Percentiles rank a stretch among this genome's conserved stretches.
These are phyloP conservation scores for Xerocomus brunneocitrinus DNA, from an alignment of 768 basidiomycete species.

Conservation along the genomic window DNA sequence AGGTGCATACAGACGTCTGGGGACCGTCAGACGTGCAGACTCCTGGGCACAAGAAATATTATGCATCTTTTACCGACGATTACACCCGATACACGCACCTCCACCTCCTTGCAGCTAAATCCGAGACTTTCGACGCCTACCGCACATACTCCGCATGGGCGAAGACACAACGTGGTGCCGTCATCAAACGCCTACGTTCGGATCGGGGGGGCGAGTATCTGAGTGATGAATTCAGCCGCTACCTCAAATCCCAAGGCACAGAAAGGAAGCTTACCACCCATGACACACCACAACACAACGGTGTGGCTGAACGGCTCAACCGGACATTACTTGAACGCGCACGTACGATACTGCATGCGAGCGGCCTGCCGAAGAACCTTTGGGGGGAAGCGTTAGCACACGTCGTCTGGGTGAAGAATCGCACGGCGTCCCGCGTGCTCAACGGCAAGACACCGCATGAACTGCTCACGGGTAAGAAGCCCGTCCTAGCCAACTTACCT, in stretches of 20 bases:
- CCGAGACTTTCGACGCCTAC: conserved; percentile 6
- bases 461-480: background rate
- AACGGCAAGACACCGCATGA: background rate
- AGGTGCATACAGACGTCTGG: conserved; percentile 13
- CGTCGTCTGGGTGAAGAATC: conserved; percentile 4
- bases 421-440: background rate
- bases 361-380: background rate
- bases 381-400: conserved; percentile 2
- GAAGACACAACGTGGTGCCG: background rate
- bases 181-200: conserved; percentile 1
- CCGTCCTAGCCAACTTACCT: too few relatives aligned
- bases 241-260: background rate
- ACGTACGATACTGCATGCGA: background rate
- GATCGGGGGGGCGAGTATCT: conserved; percentile 32
- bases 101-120: conserved; percentile 2
- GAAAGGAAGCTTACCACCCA: background rate
- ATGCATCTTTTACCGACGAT: conserved; percentile 9
- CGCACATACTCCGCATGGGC: conserved; percentile 2
- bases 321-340: background rate
- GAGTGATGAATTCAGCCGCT: background rate
- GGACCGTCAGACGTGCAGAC: background rate
- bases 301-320: background rate
- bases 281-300: conserved; percentile 1
- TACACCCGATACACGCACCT: conserved; percentile 1
- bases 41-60: conserved; percentile 3